These are phyloP conservation scores for Neonectria faginata DNA, from an alignment of 2,329 filamentous ascomycete species.

Conservation along the genomic window DNA sequence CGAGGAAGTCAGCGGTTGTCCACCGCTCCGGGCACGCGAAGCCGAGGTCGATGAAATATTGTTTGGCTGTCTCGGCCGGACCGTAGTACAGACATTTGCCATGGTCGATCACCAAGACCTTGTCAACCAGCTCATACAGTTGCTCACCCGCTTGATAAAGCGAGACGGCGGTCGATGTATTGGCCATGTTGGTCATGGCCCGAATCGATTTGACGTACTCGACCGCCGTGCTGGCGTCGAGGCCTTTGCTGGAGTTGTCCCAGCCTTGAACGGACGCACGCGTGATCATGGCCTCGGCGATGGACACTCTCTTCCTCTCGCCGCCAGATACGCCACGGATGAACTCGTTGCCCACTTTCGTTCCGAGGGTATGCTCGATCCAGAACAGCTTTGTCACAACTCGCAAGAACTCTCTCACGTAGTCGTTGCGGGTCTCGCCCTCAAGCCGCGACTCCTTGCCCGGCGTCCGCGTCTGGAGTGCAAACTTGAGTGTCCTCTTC, in stretches of 20 bases:
- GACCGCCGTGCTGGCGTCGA: slow-evolving; percentile 78
- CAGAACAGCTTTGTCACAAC: slow-evolving; percentile 78
- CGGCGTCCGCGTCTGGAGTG: slow-evolving; percentile 73
- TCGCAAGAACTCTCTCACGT: slow-evolving; percentile 64
- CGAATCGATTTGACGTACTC: slow-evolving; percentile 75
- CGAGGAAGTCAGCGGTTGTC: slow-evolving; percentile 81
- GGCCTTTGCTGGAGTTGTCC: slow-evolving; percentile 79
- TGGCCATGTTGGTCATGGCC: slow-evolving; percentile 76
- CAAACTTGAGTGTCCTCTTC: slow-evolving; percentile 74
- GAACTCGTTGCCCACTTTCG: slow-evolving; percentile 76
- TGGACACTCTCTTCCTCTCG: slow-evolving; percentile 79
- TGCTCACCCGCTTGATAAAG: slow-evolving; percentile 77
- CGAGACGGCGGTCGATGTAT: slow-evolving; percentile 77
- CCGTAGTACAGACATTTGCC: slow-evolving; percentile 82
- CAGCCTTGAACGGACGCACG: slow-evolving; percentile 75
- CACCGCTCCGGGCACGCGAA: slow-evolving; percentile 78
- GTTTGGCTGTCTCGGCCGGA: slow-evolving; percentile 69
- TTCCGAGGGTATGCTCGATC: slow-evolving; percentile 76
- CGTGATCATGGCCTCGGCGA: slow-evolving; percentile 74
- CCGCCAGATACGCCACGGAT: slow-evolving; percentile 73
- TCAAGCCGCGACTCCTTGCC: slow-evolving; percentile 61
- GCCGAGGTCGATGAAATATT: slow-evolving; percentile 78
- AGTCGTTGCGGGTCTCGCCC: slow-evolving; percentile 68
- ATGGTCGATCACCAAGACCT: slow-evolving; percentile 79
- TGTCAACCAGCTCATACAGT: slow-evolving; percentile 77